phyloP scores from a whole-genome alignment of 2,329 filamentous ascomycete species.

The Berkeleyomyces basicola region DNA sequence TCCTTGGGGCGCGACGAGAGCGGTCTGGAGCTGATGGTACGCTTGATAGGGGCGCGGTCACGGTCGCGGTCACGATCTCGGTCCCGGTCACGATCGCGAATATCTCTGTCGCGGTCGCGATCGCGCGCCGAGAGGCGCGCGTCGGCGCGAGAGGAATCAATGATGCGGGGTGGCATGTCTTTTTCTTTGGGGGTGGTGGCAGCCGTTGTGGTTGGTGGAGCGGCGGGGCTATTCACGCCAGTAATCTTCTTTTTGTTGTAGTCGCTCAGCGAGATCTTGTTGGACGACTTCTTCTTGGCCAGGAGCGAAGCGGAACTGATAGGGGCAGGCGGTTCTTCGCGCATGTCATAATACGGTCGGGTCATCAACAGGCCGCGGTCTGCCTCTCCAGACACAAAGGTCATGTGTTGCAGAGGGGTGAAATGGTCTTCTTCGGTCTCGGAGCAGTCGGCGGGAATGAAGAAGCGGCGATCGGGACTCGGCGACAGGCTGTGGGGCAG shows the following conservation, averaged over 20 bases:
- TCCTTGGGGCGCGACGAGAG: constrained; percentile 3
- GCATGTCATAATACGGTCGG: constrained; percentile 39
- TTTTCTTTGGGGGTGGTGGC: background rate
- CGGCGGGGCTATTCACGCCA: background rate
- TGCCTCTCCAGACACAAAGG: constrained; percentile 35
- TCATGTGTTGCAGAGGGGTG: constrained; percentile 38
- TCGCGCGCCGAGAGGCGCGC: background rate
- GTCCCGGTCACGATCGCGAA: constrained; percentile 3
- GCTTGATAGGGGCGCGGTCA: background rate
- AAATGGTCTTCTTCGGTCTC: constrained; percentile 32
- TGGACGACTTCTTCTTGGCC: constrained; percentile 31
- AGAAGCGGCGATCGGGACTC: constrained; percentile 31
- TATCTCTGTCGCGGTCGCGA: constrained; percentile 6
- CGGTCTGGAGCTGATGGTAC: background rate
- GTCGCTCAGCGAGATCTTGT: constrained; percentile 40
- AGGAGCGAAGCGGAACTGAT: constrained; percentile 22
- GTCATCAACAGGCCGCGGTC: constrained; percentile 42
- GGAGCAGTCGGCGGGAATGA: constrained; percentile 26
- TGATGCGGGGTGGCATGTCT: background rate
- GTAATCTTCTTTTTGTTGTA: constrained; percentile 37
- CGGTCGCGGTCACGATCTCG: constrained; percentile 6
- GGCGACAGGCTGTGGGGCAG: constrained; percentile 37
- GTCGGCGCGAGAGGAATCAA: background rate
- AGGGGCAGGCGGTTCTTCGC: constrained; percentile 32
- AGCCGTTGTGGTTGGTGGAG: background rate